Evolutionary conservation across 768 basidiomycete species (phyloP), one percentile per base, ranked within the genome.

Genomic region (Jaapia argillacea): DNA sequence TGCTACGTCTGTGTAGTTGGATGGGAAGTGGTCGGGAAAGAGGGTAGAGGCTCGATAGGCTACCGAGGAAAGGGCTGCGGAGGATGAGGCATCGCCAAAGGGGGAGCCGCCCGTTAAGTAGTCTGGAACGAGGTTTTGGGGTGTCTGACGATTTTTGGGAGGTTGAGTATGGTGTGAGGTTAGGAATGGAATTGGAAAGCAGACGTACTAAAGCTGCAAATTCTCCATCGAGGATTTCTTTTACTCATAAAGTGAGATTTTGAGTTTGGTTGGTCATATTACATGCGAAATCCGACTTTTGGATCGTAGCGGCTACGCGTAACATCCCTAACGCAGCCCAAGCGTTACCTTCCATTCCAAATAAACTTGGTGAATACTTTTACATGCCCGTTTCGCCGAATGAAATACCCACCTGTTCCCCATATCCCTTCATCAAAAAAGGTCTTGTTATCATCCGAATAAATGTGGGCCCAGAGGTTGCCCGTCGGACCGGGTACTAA

Each of bases 271-370:
- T 44, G 2, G 37, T 49, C 61, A 69, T 63, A 2, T 48, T 28
- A 23, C 48, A 40, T 13, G 45, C 52, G 42, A 46, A 63, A 6
- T 44, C 41, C 7, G 58, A 60, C 48, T 54, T 54, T 28, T 56
- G 48, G 46, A 70, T 67, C 3, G 65, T 68, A 16, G 59, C 60
- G 28, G 55, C 54, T 4, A 68, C 66, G 18, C 65, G 55, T 21
- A 64, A 40, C 63, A 70, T 70, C 16, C 67, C 67, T 10, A 55
- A 48, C 12, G 64, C 64, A 2, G 64, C 67, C 67, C 67, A 69
- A n/a, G 53, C 68, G 41, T 69, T 67, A 14, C 57, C 58, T 54
- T 13, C 10, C n/a, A 27, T 24, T 3, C 13, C 2, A 20, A 20
- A 24, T 12, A 14, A 37, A 33, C 18, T 35, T 10, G n/a, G 18